phyloP scores from a whole-genome alignment of 257 asterid species.

The Fraxinus americana region DNA sequence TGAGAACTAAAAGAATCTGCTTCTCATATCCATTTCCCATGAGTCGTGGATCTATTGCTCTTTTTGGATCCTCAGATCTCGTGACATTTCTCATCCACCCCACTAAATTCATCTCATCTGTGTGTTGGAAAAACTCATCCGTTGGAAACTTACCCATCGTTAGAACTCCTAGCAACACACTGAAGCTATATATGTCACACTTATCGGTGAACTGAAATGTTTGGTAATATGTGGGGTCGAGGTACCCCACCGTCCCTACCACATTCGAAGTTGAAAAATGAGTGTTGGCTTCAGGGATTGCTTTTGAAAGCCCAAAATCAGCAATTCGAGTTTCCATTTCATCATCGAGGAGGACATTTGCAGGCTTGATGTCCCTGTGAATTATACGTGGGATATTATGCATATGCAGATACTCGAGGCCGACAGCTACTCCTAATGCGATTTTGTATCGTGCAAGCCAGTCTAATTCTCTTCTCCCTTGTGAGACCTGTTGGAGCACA shows the following conservation, averaged over 20 bases:
- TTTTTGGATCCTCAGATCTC: constrained; percentile 48
- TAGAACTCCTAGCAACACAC: constrained; percentile 40
- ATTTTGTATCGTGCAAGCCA: constrained; percentile 43
- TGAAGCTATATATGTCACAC: constrained; percentile 52
- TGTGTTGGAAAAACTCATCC: constrained; percentile 42
- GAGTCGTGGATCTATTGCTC: constrained; percentile 44
- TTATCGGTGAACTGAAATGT: constrained; percentile 46
- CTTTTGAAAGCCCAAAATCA: constrained; percentile 51
- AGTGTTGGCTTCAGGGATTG: constrained; percentile 42
- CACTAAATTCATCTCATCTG: constrained; percentile 42
- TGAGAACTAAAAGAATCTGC: constrained; percentile 54
- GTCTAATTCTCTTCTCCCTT: constrained; percentile 34
- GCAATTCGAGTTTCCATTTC: constrained; percentile 55
- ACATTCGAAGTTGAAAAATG: constrained; percentile 45
- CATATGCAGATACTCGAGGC: constrained; percentile 50
- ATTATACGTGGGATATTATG: constrained; percentile 39
- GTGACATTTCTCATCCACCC: constrained; percentile 54
- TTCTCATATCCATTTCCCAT: constrained; percentile 46
- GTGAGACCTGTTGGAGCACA: constrained; percentile 23
- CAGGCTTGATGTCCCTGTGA: constrained; percentile 57
- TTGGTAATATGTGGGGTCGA: constrained; percentile 49
- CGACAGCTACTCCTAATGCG: constrained; percentile 50
- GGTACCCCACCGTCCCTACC: constrained; percentile 50
- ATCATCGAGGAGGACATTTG: constrained; percentile 51
- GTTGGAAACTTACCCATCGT: constrained; percentile 49